A percentile compares a stretch with the other conserved stretches of the same genome.
Conservation (phyloP, 768 basidiomycete species). For the Boletellus ananas region DNA sequence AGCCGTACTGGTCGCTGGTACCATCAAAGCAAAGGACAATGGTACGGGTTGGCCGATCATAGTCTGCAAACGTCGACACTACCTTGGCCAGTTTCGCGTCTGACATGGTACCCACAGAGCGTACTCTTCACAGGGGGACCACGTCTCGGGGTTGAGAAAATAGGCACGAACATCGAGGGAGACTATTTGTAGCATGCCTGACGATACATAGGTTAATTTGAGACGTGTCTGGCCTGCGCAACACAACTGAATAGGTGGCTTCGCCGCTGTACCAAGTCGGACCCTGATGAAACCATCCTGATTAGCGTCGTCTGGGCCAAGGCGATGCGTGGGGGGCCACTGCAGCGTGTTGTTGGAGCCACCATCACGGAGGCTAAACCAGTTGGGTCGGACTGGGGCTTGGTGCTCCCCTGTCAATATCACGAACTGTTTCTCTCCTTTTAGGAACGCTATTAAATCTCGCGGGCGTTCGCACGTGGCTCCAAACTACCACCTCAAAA, state of each 20-base stretch:
- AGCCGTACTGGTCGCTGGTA: conserved; percentile 50
- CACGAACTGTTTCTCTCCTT: neutral
- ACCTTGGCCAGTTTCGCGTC: neutral
- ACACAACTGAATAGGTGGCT: neutral
- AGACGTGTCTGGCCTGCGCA: neutral
- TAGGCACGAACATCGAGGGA: neutral
- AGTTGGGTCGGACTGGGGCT: neutral
- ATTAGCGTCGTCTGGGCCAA: no score
- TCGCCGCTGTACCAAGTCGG: no score
- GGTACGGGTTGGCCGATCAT: conserved; percentile 32
- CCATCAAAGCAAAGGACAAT: conserved; percentile 72
- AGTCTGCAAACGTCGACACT: neutral
- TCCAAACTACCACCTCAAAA: no score
- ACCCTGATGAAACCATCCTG: no score
- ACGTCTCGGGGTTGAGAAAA: neutral
- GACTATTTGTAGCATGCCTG: conserved; percentile 7
- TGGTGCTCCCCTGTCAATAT: neutral
- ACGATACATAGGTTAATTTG: neutral
- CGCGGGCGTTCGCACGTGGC: neutral
- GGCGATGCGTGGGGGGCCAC: neutral
- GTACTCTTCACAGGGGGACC: neutral
- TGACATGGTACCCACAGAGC: conserved; percentile 13
- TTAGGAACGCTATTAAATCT: neutral
- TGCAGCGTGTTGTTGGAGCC: neutral
- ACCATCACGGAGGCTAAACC: neutral